phyloP scores from a whole-genome alignment of 805 yeast species.

The Candida maesae region DNA sequence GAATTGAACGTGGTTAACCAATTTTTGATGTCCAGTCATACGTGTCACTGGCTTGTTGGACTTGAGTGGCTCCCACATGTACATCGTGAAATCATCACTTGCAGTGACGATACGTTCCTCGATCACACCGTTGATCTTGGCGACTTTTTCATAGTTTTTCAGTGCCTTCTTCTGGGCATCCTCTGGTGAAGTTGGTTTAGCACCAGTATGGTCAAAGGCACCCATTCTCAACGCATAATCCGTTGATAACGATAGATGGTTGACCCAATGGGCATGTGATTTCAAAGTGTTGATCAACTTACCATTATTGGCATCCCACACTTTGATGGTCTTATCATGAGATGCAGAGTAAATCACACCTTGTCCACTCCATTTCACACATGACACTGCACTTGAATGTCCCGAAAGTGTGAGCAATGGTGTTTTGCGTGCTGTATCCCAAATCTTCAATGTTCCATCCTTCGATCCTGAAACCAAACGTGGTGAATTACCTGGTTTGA shows the following conservation, averaged over 20 bases:
- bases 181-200: constrained; percentile 38
- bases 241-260: constrained; percentile 87
- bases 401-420: constrained; percentile 76
- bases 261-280: constrained; percentile 97
- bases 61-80: constrained; percentile 88
- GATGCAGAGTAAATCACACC: constrained; percentile 84
- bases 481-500: constrained; percentile 58
- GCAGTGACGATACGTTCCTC: constrained; percentile 95
- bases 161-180: constrained; percentile 47
- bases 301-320: constrained; percentile 84
- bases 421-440: constrained; percentile 77
- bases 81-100: constrained; percentile 97
- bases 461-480: constrained; percentile 84
- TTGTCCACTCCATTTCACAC: constrained; percentile 96
- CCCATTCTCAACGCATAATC: constrained; percentile 87
- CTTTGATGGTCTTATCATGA: constrained; percentile 90
- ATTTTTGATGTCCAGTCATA: constrained; percentile 96
- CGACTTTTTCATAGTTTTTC: constrained; percentile 52
- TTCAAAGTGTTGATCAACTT: constrained; percentile 72
- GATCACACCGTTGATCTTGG: constrained; percentile 47
- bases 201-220: constrained; percentile 74
- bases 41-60: constrained; percentile 80
- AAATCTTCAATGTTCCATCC: constrained; percentile 82
- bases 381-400: constrained; percentile 83
- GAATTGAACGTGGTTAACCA: constrained; percentile 92